Base-by-base conservation (phyloP, 257 asterid genomes). In the Ocimum tenuiflorum region DNA sequence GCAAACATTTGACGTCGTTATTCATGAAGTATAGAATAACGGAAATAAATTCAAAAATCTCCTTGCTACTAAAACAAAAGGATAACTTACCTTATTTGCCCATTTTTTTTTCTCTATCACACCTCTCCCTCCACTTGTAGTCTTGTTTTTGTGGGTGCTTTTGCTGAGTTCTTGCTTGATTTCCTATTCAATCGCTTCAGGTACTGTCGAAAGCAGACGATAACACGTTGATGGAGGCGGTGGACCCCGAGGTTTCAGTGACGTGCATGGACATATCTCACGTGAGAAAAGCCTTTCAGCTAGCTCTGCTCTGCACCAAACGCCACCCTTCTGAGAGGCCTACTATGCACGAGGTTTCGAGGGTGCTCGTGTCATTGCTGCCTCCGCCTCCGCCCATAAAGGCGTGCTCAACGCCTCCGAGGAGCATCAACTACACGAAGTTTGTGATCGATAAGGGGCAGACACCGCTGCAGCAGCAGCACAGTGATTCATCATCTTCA, bases 251-350 rank as follows among this genome's bases (percentile, higher is more conserved):
- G 75, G 99, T 94, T 3, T 82, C 95, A 0, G 84, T 90, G 0
- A 94, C 99, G 3, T 94, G 99, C 82, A 71, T 75, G 85, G 95
- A 94, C 68, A 47, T 70, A 17, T 57, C 79, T 24, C 95, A 86
- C 14, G 87, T 86, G 6, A 82, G 82, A 52, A 94, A 94, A 76
- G 81, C 91, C 4, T 88, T 90, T 36, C 97, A 94, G 67, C 88
- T 94, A 36, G 97, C 99, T 0, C 65, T 94, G 79, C 84, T 94
- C 23, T 94, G 99, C 85, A 88, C 99, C 0, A 94, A 80, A 67
- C 80, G 72, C 0, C 73, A 73, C 23, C 95, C 95, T 0, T 78
- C 81, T 0, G 96, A 90, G 78, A 80, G 99, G 49, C 99, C 99
- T 10, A 85, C 96, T 0, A 94, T 94, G 97, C 92, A 88, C 2